A percentile compares a stretch with the other conserved stretches of the same genome.
phyloP scores from a whole-genome alignment of 2,329 filamentous ascomycete species.

The Didymella sp. region DNA sequence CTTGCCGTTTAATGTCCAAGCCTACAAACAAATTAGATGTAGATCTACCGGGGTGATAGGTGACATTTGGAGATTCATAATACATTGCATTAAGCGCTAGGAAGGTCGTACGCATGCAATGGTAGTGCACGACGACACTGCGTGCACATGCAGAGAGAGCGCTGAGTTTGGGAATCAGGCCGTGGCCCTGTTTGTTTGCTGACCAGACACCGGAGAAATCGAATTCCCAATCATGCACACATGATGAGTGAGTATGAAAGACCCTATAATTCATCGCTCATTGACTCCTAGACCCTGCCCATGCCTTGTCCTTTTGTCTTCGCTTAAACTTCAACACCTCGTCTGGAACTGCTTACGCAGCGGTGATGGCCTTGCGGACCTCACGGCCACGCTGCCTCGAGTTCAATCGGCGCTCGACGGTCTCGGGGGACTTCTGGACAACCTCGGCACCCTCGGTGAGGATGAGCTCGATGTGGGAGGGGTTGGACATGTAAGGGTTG shows the following conservation, averaged over 20 bases:
- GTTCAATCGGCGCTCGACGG: constrained; percentile 75
- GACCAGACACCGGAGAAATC: constrained; percentile 50
- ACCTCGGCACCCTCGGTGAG: constrained; percentile 96
- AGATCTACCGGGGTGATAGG: background rate
- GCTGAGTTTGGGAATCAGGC: constrained; percentile 41
- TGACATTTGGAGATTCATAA: constrained; percentile 11
- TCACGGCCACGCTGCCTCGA: constrained; percentile 87
- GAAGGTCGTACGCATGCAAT: constrained; percentile 19
- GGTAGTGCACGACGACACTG: constrained; percentile 11
- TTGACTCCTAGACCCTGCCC: constrained; percentile 50
- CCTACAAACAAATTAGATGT: background rate
- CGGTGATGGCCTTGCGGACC: constrained; percentile 67
- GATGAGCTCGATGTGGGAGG: constrained; percentile 99
- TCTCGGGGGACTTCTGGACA: constrained; percentile 84
- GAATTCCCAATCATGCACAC: constrained; percentile 50
- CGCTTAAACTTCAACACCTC: constrained; percentile 28
- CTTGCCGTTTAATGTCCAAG: background rate
- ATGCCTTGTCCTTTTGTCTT: constrained; percentile 43
- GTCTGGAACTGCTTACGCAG: constrained; percentile 52
- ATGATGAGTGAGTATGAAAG: constrained; percentile 46
- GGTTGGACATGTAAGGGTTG: constrained; percentile 99
- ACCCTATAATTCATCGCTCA: constrained; percentile 51
- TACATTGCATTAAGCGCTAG: constrained; percentile 24
- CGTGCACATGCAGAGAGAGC: constrained; percentile 20
- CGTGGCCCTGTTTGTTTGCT: constrained; percentile 45